phyloP scores from a whole-genome alignment of 345 rosid species.

The Cardamine chenopodiifolia region DNA sequence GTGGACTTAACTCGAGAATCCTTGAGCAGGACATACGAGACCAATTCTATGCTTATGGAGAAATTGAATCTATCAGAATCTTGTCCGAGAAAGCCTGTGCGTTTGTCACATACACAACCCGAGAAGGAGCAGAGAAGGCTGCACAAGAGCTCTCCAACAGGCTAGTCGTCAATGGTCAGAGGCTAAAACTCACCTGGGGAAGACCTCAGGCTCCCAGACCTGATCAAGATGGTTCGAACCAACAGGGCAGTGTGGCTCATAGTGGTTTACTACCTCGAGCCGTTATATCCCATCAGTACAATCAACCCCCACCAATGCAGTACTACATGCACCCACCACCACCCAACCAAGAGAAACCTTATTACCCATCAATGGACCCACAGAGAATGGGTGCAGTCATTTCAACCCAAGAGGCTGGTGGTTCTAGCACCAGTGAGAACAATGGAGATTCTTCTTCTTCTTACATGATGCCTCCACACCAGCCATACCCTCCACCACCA shows the following conservation, averaged over 20 bases:
- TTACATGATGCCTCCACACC: slow-evolving; percentile 57
- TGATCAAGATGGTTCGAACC: slow-evolving; percentile 68
- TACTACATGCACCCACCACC: slow-evolving; percentile 76
- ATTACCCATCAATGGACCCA: slow-evolving; percentile 96
- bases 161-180: slow-evolving; percentile 81
- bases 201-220: slow-evolving; percentile 84
- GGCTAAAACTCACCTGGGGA: slow-evolving; percentile 97
- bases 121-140: slow-evolving; percentile 98
- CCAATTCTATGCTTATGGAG: slow-evolving; percentile 87
- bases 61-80: slow-evolving; percentile 84
- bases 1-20: slow-evolving; percentile 84
- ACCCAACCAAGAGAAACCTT: slow-evolving; percentile 61
- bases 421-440: slow-evolving; percentile 53
- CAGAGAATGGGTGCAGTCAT: slow-evolving; percentile 94
- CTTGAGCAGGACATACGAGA: slow-evolving; percentile 91
- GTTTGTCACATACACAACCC: slow-evolving; percentile 87
- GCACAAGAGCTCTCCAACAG: slow-evolving; percentile 88
- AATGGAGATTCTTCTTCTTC: slow-evolving; percentile 56
- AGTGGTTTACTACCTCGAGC: slow-evolving; percentile 86
- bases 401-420: slow-evolving; percentile 72
- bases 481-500: slow-evolving; percentile 56
- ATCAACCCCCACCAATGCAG: slow-evolving; percentile 67
- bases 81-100: slow-evolving; percentile 89
- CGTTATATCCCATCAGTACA: slow-evolving; percentile 87
- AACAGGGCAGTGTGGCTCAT: slow-evolving; percentile 68